Evolutionary conservation across 2,329 filamentous ascomycete species (phyloP), one percentile per base, ranked within the genome.

Genomic region (Grosmannia clavigera): DNA sequence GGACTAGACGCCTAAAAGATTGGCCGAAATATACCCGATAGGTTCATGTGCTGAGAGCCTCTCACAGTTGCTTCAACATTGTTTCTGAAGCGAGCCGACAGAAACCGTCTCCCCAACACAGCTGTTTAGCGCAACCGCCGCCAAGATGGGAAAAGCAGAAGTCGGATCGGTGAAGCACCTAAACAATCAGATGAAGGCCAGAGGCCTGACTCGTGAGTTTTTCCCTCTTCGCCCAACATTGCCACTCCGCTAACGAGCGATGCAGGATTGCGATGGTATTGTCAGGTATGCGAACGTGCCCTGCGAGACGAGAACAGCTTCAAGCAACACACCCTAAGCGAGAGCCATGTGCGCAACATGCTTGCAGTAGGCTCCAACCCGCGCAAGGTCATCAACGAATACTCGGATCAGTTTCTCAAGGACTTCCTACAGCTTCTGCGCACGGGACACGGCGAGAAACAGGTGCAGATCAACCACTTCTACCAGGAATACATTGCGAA

Each of bases 401-500:
- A 84, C 77, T 89, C 83, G 71, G 81, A 81, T 63, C 82, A 95
- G 58, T 99, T 84, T 76, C 89, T 83, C 71, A 82, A 82, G 62
- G 83, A 95, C 66, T 99, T 99, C 71, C 75, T 87, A 64, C 81
- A 81, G 61, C 77, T 94, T 2, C 78, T 99, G 7, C 81, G 84
- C 61, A 96, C 92, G 0, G 83, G 86, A 0, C 94, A 99, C 68
- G 90, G 91, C 64, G 91, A 96, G 73, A 99, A 99, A 72, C 82
- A 84, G 67, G 85, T 97, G 1, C 82, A 92, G 40, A 83, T 92
- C 58, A 99, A 99, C 69, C 85, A 89, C 63, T 97, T 97, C 71
- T 99, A 99, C 73, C 90, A 97, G 70, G 86, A 92, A 69, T 94
- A 95, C 68, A 96, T 97, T 66, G 80, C 84, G 19, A 87, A 92